Base-by-base conservation (phyloP, 495 filamentous ascomycete species). In the Podospora tetraspora region DNA sequence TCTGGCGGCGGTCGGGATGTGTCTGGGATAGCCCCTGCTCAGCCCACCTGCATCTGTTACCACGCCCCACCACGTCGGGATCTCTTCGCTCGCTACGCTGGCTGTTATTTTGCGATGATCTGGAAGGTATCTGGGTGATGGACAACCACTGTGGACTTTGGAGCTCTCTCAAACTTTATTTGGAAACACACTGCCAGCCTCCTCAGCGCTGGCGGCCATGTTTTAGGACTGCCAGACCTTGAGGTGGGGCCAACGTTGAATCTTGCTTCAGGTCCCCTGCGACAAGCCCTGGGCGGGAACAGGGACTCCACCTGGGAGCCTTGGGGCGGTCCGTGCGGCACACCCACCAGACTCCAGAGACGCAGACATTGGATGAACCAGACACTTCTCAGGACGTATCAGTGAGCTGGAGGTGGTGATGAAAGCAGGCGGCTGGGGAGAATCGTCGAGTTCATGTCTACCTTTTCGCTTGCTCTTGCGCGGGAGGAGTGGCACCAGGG, bases 1-100 rank as follows among this genome's bases (percentile, higher is more conserved):
- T 59, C 30, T 59, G 57, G 59, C 52, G 37, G 59, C 22, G n/a
- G 68, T 62, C 64, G 68, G 68, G 57, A 37, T 65, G 60, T 25
- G 57, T 25, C 68, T 13, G 62, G 68, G 68, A 64, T 70, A 9
- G 62, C 68, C 68, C 68, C 63, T 63, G 68, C 68, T 67, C 64
- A 59, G 61, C 43, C 60, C 64, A 21, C 63, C 57, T 32, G 22
- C 68, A 52, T 61, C 68, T 60, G 60, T 64, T 19, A 61, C 57
- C 64, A 61, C 57, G n/a, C 59, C 68, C 58, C 29, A 60, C 66
- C 64, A 43, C 23, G 64, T 52, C 43, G 43, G 52, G 57, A 64
- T 60, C 27, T 52, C 68, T 64, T 27, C 62, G 21, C 43, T 70
- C 16, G 22, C 25, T 60, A 12, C 30, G 19, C 25, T 66, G 12